Evolutionary conservation across 164 flowering plant genomes (phyloP), one percentile per base, ranked within the genome.

Genomic region (Amborella trichopoda): DNA sequence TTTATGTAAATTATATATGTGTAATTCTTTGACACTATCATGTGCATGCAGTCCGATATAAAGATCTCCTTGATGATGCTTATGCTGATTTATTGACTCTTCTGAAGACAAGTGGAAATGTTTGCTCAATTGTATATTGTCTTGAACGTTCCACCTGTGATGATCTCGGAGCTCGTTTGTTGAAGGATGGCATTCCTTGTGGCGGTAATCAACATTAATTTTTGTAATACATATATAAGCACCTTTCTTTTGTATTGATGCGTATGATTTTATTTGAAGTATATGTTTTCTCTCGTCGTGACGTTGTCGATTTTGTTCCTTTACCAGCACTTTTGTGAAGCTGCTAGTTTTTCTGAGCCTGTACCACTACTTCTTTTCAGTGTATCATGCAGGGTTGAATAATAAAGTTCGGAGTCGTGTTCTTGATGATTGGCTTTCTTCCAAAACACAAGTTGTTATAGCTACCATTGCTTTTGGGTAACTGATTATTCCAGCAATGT

Each of bases 391-490:
- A 38, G 97, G 97, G 19, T 56, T 85, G 58, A 85, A 79, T 54
- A 75, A 71, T 66, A 83, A 77, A 61, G 16, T 81, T 43, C 68
- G 97, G 55, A 85, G 68, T 53, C 72, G 86, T 33, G 78, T 90
- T 36, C 71, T 90, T 64, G 75, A 90, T 67, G 71, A 83, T 60
- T 90, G 95, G 97, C 67, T 86, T 42, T 79, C 86, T 59, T 80
- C 94, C 25, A 90, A 66, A 74, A 71, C 67, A 69, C 90, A 81
- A 69, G 86, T 90, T 45, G 88, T 90, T 48, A 86, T 85, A 49
- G 97, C 97, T 23, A 90, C 97, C 18, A 94, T 90, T 32, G 97
- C 97, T 51, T 90, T 89, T 46, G 97, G 97, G 97, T 90, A 81
- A 38, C 23, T 57, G 53, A n/a, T n/a, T n/a, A n/a, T n/a, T n/a